These are phyloP conservation scores for Emericellopsis atlantica DNA, from an alignment of 2,329 filamentous ascomycete genomes.

Conservation along the genomic window DNA sequence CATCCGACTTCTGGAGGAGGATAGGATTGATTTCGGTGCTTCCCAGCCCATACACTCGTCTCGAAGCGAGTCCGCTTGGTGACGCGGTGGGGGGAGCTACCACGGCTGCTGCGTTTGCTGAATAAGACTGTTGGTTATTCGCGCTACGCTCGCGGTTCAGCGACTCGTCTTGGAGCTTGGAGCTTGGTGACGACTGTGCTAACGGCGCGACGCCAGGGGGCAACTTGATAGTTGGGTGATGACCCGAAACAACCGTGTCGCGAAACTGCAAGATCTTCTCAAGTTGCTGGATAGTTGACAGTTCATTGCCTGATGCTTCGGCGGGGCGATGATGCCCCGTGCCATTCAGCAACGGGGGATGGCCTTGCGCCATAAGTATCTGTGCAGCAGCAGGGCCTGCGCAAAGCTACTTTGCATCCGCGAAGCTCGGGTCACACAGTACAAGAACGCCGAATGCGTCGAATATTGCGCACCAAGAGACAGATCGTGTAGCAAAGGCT, in stretches of 20 bases:
- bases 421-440: neutral
- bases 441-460: neutral
- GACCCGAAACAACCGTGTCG: constrained; percentile 69
- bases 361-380: constrained; percentile 13
- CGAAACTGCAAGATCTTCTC: constrained; percentile 70
- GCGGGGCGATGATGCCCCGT: constrained; percentile 9
- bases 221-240: constrained; percentile 50
- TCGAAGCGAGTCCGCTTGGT: constrained; percentile 8
- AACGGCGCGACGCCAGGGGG: constrained; percentile 17
- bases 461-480: too few relatives aligned
- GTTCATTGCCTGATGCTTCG: constrained; percentile 28
- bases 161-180: neutral
- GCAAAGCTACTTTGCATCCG: too few relatives aligned
- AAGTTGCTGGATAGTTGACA: constrained; percentile 55
- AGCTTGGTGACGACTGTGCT: neutral
- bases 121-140: neutral
- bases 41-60: constrained; percentile 29
- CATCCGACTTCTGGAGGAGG: constrained; percentile 74
- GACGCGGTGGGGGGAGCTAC: neutral
- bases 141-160: neutral
- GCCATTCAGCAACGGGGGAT: constrained; percentile 6
- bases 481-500: too few relatives aligned
- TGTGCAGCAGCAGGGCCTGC: too few relatives aligned
- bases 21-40: constrained; percentile 68
- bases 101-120: neutral